Percentiles rank a stretch among this genome's conserved stretches.
Conservation (phyloP, 2,329 filamentous ascomycete species). For the Byssothecium circinans region DNA sequence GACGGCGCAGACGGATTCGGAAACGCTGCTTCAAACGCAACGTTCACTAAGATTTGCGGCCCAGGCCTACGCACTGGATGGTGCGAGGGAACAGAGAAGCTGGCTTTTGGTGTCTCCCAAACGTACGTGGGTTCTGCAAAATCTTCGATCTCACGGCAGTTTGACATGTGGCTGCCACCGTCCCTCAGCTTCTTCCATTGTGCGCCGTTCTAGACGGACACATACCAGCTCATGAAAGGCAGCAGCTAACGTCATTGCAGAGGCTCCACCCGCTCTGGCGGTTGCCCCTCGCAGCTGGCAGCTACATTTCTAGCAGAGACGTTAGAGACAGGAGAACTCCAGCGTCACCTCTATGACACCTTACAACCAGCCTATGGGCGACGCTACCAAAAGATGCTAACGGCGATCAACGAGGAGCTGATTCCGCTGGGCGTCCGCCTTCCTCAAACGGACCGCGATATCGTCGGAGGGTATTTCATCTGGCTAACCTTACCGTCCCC, state of each 20-base stretch:
- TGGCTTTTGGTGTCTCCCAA: conserved; percentile 62
- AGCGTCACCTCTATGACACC: conserved; percentile 55
- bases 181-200: neutral
- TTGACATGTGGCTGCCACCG: neutral
- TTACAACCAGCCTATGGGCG: conserved; percentile 60
- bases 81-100: conserved; percentile 70
- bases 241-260: conserved; percentile 41
- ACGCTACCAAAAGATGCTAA: conserved; percentile 59
- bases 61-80: conserved; percentile 87
- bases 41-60: conserved; percentile 83
- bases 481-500: conserved; percentile 68
- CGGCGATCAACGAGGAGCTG: conserved; percentile 62
- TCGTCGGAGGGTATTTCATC: conserved; percentile 82
- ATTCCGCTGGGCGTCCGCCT: conserved; percentile 63
- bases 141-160: neutral
- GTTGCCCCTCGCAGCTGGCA: conserved; percentile 61
- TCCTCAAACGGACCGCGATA: conserved; percentile 46
- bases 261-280: conserved; percentile 61
- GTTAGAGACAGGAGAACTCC: conserved; percentile 54
- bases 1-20: conserved; percentile 65
- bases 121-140: conserved; percentile 47
- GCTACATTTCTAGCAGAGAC: conserved; percentile 60
- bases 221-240: neutral
- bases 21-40: conserved; percentile 81
- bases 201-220: neutral